A percentile compares a stretch with the other conserved stretches of the same genome.
Evolutionary conservation across 1,284 basidiomycete species (phyloP).

Genomic region (Neonothopanus nambi): DNA sequence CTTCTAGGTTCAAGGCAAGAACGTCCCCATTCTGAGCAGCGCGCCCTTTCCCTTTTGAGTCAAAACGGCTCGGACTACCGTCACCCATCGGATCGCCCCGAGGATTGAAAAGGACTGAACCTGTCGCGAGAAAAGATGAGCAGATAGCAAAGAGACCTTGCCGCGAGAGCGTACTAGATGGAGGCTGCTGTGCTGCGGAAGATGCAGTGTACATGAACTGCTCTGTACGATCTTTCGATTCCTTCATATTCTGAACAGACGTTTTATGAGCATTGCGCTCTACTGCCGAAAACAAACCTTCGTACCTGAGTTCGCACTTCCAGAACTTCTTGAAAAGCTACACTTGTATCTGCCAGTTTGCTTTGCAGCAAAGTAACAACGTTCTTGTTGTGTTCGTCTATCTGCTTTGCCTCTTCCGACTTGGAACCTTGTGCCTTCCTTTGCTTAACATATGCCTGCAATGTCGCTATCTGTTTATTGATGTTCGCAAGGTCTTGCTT

Average conservation of each 20-base stretch:
- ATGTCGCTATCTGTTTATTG: slow-evolving; percentile 93
- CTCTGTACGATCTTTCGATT: slow-evolving; percentile 93
- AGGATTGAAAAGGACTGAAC: slow-evolving; percentile 72
- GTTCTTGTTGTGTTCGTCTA: slow-evolving; percentile 96
- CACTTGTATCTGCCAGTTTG: slow-evolving; percentile 93
- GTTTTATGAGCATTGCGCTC: background rate
- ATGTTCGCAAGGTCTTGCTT: slow-evolving; percentile 99
- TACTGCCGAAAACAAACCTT: background rate
- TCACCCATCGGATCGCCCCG: slow-evolving; percentile 76
- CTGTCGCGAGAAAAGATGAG: slow-evolving; percentile 34
- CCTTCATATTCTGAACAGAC: slow-evolving; percentile 93
- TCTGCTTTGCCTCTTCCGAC: slow-evolving; percentile 71
- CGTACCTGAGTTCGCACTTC: slow-evolving; percentile 93
- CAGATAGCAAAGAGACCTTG: slow-evolving; percentile 10
- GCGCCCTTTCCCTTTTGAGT: slow-evolving; percentile 76
- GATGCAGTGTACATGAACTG: slow-evolving; percentile 94
- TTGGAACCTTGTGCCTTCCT: slow-evolving; percentile 53
- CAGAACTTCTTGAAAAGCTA: slow-evolving; percentile 97
- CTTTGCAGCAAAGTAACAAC: slow-evolving; percentile 97
- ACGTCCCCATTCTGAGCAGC: slow-evolving; percentile 78
- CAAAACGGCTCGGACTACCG: slow-evolving; percentile 56
- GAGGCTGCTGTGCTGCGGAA: slow-evolving; percentile 70
- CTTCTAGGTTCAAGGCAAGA: slow-evolving; percentile 87
- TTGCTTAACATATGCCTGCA: slow-evolving; percentile 83
- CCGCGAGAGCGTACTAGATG: slow-evolving; percentile 57